These are phyloP conservation scores for Pistacia atlantica DNA, from an alignment of 345 rosid species.

Conservation along the genomic window DNA sequence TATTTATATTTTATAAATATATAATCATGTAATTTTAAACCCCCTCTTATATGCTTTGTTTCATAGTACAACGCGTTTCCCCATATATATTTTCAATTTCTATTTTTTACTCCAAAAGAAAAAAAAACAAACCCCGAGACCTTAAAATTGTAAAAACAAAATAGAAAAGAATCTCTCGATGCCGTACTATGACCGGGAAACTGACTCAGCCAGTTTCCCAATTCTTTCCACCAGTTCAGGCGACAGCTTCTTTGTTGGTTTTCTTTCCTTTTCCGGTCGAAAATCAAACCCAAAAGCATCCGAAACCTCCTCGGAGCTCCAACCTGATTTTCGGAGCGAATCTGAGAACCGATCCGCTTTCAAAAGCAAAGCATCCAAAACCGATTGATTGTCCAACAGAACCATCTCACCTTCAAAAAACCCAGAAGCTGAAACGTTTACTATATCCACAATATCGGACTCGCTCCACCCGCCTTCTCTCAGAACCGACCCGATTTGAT, in stretches of 20 bases:
- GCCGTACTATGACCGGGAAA: constrained; percentile 60
- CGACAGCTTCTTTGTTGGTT: constrained; percentile 68
- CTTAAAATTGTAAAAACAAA: constrained; percentile 2
- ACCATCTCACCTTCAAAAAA: constrained; percentile 83
- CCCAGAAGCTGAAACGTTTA: constrained; percentile 81
- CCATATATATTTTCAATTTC: constrained; percentile 25
- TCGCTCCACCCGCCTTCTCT: constrained; percentile 92
- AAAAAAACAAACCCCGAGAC: constrained; percentile 19
- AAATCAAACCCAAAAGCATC: constrained; percentile 86
- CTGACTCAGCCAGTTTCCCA: constrained; percentile 81
- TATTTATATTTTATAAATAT: constrained; percentile 19
- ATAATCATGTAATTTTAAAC: constrained; percentile 18
- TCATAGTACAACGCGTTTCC: constrained; percentile 43
- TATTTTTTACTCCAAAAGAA: constrained; percentile 21
- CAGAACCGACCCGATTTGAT: constrained; percentile 76
- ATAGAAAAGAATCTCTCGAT: neutral
- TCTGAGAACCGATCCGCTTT: constrained; percentile 93
- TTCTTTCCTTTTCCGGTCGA: constrained; percentile 74
- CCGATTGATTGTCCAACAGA: constrained; percentile 74
- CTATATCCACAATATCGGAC: constrained; percentile 72
- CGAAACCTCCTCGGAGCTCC: constrained; percentile 98
- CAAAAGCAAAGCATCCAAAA: constrained; percentile 72
- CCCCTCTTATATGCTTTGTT: constrained; percentile 16
- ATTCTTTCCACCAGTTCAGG: constrained; percentile 73
- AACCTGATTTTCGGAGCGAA: constrained; percentile 84